These are phyloP conservation scores for Thelonectria rubi DNA, from an alignment of 2,329 filamentous ascomycete genomes.

Conservation along the genomic window DNA sequence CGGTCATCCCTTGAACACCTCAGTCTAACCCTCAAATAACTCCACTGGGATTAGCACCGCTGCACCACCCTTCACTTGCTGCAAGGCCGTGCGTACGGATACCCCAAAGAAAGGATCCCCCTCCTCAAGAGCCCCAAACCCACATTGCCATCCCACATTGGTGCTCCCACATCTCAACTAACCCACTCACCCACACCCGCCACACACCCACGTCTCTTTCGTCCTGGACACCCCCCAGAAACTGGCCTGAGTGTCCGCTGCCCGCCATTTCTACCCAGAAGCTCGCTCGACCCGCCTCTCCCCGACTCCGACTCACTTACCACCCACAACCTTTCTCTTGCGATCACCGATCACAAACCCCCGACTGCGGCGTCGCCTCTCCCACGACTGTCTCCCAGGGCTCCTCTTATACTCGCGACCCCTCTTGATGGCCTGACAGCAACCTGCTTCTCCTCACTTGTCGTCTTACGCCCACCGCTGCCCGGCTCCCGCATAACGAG, in stretches of 20 bases:
- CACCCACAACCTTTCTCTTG: slow-evolving; percentile 37
- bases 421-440: slow-evolving; percentile 37
- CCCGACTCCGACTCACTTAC: slow-evolving; percentile 39
- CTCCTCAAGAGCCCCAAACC: slow-evolving; percentile 17
- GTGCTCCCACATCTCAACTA: slow-evolving; percentile 21
- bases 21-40: slow-evolving; percentile 18
- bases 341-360: slow-evolving; percentile 25
- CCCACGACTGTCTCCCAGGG: slow-evolving; percentile 13
- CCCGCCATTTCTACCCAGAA: slow-evolving; percentile 43
- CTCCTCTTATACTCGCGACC: slow-evolving; percentile 17
- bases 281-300: slow-evolving; percentile 36
- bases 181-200: slow-evolving; percentile 18
- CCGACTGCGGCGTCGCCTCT: slow-evolving; percentile 28
- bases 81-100: slow-evolving; percentile 21
- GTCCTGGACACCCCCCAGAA: slow-evolving; percentile 24
- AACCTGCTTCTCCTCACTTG: slow-evolving; percentile 23
- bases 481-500: slow-evolving; percentile 30
- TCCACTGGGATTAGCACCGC: slow-evolving; percentile 20
- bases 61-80: slow-evolving; percentile 12
- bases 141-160: slow-evolving; percentile 26
- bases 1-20: slow-evolving; percentile 12
- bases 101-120: slow-evolving; percentile 21
- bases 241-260: slow-evolving; percentile 31
- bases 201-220: neutral
- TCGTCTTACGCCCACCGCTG: slow-evolving; percentile 16